Evolutionary conservation across 225 moss, liverwort and hornwort genomes (phyloP).

Genomic region (Rhytidiadelphus loreus): DNA sequence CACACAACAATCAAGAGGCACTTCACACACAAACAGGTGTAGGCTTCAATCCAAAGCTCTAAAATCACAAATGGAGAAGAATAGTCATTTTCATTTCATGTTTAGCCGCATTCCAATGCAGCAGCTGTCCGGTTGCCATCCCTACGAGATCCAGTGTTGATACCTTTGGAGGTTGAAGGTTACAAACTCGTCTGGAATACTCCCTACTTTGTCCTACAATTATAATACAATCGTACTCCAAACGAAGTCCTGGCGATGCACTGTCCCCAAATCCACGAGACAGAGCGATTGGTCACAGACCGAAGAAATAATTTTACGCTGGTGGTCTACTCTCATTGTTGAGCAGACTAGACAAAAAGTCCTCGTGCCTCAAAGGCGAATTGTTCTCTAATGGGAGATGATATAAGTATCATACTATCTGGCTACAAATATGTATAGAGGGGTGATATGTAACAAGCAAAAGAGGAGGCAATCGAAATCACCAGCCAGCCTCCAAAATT

Average conservation of each 20-base stretch:
- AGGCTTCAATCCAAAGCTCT: too few species aligned
- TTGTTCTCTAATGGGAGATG: slow-evolving; percentile 24
- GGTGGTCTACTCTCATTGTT: slow-evolving; percentile 12
- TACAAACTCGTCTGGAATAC: slow-evolving; percentile 5
- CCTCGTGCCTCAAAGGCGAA: slow-evolving; percentile 13
- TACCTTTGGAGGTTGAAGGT: not conserved
- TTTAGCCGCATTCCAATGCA: not conserved
- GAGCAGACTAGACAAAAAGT: slow-evolving; percentile 15
- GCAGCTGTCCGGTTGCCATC: not conserved
- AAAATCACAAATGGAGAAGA: not conserved
- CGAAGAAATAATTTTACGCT: slow-evolving; percentile 18
- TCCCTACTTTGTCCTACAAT: not conserved
- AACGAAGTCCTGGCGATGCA: not conserved
- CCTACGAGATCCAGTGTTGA: not conserved
- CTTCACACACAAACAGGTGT: not conserved
- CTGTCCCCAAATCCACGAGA: not conserved
- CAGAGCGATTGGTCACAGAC: not conserved
- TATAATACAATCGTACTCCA: slow-evolving; percentile 32
- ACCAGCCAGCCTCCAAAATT: slow-evolving; percentile 20
- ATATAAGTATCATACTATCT: not conserved
- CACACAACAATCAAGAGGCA: not conserved
- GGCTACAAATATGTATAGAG: slow-evolving; percentile 23
- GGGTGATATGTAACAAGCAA: slow-evolving; percentile 18
- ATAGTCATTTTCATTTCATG: not conserved
- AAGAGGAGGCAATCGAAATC: not conserved